These are phyloP conservation scores for Coemansia sp. DNA, from an alignment of 192 early-diverging fungal species.

Conservation along the genomic window DNA sequence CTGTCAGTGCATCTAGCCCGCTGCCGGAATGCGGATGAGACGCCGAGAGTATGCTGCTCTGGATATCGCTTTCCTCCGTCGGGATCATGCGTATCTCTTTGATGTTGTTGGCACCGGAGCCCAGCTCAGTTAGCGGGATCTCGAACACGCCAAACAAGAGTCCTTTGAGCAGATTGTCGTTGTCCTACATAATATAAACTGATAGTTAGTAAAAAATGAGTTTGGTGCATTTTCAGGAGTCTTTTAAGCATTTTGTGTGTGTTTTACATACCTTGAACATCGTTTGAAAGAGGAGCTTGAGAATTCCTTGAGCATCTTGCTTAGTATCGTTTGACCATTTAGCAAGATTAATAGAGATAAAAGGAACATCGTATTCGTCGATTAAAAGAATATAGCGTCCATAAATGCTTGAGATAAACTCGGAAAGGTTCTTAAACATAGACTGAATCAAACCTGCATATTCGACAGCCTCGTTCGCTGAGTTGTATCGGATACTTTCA, in stretches of 20 bases:
- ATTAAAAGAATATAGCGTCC: constrained; percentile 37
- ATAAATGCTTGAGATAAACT: constrained; percentile 5
- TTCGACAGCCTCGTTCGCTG: too few species aligned
- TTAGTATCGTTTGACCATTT: constrained; percentile 17
- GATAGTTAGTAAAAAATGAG: not conserved
- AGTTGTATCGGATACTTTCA: too few species aligned
- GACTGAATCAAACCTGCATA: not conserved
- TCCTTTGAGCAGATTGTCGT: constrained; percentile 24
- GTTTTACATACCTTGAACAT: constrained; percentile 38
- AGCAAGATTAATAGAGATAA: constrained; percentile 29
- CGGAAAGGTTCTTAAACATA: constrained; percentile 20
- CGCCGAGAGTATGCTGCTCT: constrained; percentile 19
- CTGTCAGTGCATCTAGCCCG: constrained; percentile 30
- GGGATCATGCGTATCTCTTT: constrained; percentile 40
- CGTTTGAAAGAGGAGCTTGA: constrained; percentile 24
- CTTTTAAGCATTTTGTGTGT: not conserved
- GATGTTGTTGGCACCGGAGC: constrained; percentile 41
- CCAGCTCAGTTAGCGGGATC: constrained; percentile 43
- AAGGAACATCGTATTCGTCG: constrained; percentile 50
- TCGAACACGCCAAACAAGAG: constrained; percentile 40
- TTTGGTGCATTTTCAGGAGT: too few species aligned
- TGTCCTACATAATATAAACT: constrained; percentile 12
- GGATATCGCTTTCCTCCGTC: constrained; percentile 30
- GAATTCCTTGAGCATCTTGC: constrained; percentile 4
- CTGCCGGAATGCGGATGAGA: constrained; percentile 24